Base-by-base conservation (phyloP, 805 yeast species). In the Starmera dryadoides region DNA sequence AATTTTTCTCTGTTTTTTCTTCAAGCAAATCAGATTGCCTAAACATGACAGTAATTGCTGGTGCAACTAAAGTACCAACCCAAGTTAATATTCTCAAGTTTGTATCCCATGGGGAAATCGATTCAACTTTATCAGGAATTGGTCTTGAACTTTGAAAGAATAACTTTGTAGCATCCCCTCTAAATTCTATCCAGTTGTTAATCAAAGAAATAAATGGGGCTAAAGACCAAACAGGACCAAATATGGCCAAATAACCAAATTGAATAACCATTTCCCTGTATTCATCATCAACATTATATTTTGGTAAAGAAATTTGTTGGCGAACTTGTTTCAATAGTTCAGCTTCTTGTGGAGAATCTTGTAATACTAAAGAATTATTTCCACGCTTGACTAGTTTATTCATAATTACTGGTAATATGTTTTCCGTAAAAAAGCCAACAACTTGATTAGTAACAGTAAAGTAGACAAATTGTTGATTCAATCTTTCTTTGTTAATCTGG, bases 181-280 rank as follows among this genome's bases (percentile, higher is more conserved):
- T 77, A 48, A 75, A 68, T 43, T 81, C 85, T 40, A 88, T 44
- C 42, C 78, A 58, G 47, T 80, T 74, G 58, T 86, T 77, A 2
- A 81, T 40, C 16, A 84, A 52, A 10, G 81, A 77, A 23, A 82
- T 66, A 2, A 84, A 45, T 3, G 96, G 89, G 28, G 93, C 89
- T 40, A 86, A 58, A 0, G 97, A 81, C 95, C 96, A 93, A 21
- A 86, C 85, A 1, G 95, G 85, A 2, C 95, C 87, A 59, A 89
- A 87, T 49, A 91, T 60, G 19, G 78, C 71, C 37, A 88, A 64
- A 60, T 77, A 87, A 16, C 98, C 98, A 60, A 83, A 86, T 53
- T 86, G 93, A 14, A 83, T 58, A 14, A 79, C 66, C 46, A 84
- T 58, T 48, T 81, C 81, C 55, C 86, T 75, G 56, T 77, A 80